Conservation (phyloP, 345 rosid genomes). For the Pugionium dolabratum region DNA sequence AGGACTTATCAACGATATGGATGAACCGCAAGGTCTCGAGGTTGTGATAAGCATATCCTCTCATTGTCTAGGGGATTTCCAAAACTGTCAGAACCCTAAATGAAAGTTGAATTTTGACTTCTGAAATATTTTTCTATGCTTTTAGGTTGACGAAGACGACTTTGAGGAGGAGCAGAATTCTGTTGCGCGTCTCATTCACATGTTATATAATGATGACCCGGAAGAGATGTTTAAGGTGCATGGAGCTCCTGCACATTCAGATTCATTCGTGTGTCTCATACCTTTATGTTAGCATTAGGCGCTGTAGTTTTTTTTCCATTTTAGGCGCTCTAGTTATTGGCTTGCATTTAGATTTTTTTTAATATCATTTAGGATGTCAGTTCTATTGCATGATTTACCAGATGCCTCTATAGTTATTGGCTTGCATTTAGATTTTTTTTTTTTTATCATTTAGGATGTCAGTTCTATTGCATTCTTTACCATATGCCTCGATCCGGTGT, state of each 20-base stretch:
- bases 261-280: constrained; percentile 20
- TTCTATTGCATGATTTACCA: constrained; percentile 12
- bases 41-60: constrained; percentile 43
- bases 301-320: background rate
- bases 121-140: constrained; percentile 10
- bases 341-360: background rate
- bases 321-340: background rate
- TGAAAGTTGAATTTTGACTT: constrained; percentile 14
- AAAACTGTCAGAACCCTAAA: constrained; percentile 1
- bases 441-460: constrained; percentile 1
- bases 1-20: constrained; percentile 93
- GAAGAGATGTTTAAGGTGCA: constrained; percentile 98
- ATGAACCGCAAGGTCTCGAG: constrained; percentile 64
- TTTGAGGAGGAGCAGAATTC: constrained; percentile 97
- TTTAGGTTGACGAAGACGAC: constrained; percentile 90
- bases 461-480: constrained; percentile 13
- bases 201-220: constrained; percentile 78
- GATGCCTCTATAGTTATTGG: constrained; percentile 12
- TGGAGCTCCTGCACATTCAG: constrained; percentile 28
- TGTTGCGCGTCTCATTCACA: constrained; percentile 92
- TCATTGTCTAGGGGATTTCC: constrained; percentile 7
- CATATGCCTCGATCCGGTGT: constrained; percentile 18
- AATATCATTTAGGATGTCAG: background rate
- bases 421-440: background rate
- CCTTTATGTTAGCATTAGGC: constrained; percentile 26